These are phyloP conservation scores for Gardenia jasminoides DNA, from an alignment of 257 asterid species.

Conservation along the genomic window DNA sequence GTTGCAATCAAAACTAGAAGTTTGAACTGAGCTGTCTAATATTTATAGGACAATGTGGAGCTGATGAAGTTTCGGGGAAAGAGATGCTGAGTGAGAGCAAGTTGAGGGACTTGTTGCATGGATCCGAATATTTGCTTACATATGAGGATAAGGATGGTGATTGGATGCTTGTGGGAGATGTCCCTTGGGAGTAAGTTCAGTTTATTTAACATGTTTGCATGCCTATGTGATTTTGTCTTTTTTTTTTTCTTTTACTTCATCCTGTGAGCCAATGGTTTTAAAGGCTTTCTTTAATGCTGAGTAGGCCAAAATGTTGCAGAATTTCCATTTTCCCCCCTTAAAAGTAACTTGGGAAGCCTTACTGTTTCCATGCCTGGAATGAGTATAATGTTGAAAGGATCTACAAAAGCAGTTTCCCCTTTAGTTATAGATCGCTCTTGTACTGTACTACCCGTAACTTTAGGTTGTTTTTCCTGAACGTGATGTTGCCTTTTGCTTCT, in stretches of 20 bases:
- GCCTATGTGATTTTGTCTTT: not conserved
- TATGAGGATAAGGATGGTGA: slow-evolving; percentile 45
- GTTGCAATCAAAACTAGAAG: not conserved
- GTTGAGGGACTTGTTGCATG: slow-evolving; percentile 59
- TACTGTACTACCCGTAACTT: not conserved
- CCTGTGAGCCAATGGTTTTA: not conserved
- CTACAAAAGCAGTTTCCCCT: not conserved
- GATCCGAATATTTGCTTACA: slow-evolving; percentile 56
- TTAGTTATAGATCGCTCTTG: not conserved
- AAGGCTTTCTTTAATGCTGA: not conserved
- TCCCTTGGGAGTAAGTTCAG: slow-evolving; percentile 37
- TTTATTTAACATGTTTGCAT: not conserved
- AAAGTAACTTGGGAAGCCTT: not conserved
- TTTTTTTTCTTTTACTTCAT: not conserved
- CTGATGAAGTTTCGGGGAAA: slow-evolving; percentile 15
- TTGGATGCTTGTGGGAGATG: slow-evolving; percentile 41
- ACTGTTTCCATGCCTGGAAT: no score
- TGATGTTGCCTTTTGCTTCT: not conserved
- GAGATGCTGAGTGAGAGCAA: slow-evolving; percentile 60
- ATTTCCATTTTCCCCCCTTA: not conserved
- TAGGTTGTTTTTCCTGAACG: not conserved
- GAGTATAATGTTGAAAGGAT: not conserved
- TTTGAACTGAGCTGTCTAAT: slow-evolving; percentile 2
- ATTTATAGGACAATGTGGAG: slow-evolving; percentile 12
- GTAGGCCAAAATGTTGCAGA: not conserved